Conservation (phyloP, 139 green algal species). For the Coelastrella sp. region DNA sequence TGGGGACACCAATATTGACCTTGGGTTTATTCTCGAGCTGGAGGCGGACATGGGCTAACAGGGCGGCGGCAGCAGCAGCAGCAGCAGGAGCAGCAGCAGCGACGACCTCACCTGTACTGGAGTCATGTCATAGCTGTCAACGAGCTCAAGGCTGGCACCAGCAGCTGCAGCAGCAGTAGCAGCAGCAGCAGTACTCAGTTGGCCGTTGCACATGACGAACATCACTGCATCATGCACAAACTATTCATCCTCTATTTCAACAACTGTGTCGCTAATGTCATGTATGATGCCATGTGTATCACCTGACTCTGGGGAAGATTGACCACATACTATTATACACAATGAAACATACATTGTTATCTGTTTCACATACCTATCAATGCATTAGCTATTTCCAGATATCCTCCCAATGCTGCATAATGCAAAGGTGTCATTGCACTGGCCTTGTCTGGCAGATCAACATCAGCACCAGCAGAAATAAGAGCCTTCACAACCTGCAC, state of each 20-base stretch:
- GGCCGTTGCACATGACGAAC: too few relatives aligned
- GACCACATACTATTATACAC: neutral
- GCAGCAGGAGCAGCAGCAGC: neutral
- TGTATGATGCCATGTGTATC: too few relatives aligned
- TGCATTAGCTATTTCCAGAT: neutral
- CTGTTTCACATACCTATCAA: neutral
- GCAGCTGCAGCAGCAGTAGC: slow-evolving; percentile 4
- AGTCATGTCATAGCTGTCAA: slow-evolving; percentile 5
- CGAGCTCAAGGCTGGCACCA: slow-evolving; percentile 11
- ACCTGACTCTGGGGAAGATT: too few relatives aligned
- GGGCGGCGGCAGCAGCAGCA: neutral
- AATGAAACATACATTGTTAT: neutral
- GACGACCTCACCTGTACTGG: neutral
- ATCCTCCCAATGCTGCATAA: neutral
- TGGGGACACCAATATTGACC: too few relatives aligned
- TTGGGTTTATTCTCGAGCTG: too few relatives aligned
- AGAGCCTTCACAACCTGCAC: slow-evolving; percentile 9
- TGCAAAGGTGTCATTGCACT: slow-evolving; percentile 20
- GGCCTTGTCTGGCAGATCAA: slow-evolving; percentile 23
- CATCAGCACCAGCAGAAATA: slow-evolving; percentile 30
- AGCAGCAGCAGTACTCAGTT: slow-evolving; percentile 13
- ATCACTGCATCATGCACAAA: too few relatives aligned
- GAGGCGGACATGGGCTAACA: too few relatives aligned
- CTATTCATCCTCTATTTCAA: too few relatives aligned
- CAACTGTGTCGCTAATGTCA: too few relatives aligned